These are phyloP conservation scores for Kondoa malvinella DNA, from an alignment of 768 basidiomycete genomes.

Conservation along the genomic window DNA sequence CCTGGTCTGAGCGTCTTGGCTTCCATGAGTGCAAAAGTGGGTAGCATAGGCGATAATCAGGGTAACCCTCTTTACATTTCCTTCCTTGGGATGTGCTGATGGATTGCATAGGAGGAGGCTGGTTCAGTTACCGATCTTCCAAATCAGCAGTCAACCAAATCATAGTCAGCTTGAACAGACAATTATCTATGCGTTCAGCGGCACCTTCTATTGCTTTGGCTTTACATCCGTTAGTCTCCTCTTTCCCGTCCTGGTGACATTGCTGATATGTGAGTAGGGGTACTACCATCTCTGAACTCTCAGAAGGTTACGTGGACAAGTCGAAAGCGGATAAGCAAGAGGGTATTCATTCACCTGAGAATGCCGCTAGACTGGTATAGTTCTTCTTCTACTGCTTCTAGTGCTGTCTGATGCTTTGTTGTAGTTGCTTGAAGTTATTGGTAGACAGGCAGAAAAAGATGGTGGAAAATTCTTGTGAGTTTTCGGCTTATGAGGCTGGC, in stretches of 20 bases:
- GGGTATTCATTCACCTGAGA: conserved; percentile 2
- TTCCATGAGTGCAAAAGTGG: neutral
- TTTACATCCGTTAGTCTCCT: neutral
- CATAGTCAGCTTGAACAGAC: neutral
- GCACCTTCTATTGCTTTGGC: conserved; percentile 4
- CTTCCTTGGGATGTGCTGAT: neutral
- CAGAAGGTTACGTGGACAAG: neutral
- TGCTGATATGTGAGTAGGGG: neutral
- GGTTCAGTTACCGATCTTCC: neutral
- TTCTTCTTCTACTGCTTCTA: neutral
- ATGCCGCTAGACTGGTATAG: neutral
- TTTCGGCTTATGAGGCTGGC: neutral
- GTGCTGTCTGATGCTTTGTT: neutral
- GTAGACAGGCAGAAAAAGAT: neutral
- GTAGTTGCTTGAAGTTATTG: conserved; percentile 7
- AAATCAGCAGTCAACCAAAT: conserved; percentile 9
- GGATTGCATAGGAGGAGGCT: neutral
- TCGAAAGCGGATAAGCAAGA: neutral
- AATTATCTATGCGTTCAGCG: neutral
- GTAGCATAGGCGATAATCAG: neutral
- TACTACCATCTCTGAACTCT: neutral
- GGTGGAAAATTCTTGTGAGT: conserved; percentile 6
- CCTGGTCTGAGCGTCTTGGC: conserved; percentile 7
- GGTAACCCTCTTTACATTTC: neutral
- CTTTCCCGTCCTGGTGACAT: neutral